Evolutionary conservation across 306 rosid species (phyloP).

Genomic region (Comarum palustre): DNA sequence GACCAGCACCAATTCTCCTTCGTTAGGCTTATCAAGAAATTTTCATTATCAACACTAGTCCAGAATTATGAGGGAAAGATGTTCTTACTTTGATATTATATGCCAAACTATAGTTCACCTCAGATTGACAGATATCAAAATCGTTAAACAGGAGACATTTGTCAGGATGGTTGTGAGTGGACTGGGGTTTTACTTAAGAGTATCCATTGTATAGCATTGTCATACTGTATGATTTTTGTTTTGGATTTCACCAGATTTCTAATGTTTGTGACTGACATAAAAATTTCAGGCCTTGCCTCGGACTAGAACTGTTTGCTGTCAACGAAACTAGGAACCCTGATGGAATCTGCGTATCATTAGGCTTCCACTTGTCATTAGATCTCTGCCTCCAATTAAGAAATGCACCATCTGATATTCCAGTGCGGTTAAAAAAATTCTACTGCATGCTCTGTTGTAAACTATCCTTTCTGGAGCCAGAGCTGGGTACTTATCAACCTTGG

Average conservation of each 20-base stretch:
- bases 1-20: neutral
- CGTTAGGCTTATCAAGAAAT: neutral
- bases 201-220: neutral
- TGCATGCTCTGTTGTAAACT: conserved; percentile 48
- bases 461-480: conserved; percentile 24
- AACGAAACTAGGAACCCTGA: conserved; percentile 27
- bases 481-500: conserved; percentile 36
- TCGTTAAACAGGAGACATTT: neutral
- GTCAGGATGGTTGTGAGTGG: neutral
- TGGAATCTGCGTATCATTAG: conserved; percentile 29
- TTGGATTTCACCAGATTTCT: neutral
- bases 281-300: conserved; percentile 48
- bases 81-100: neutral
- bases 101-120: neutral
- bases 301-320: conserved; percentile 41
- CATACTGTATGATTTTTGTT: neutral
- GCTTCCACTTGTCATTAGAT: conserved; percentile 47
- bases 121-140: neutral
- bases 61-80: neutral
- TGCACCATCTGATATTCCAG: conserved; percentile 24
- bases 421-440: conserved; percentile 33
- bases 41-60: neutral
- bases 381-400: conserved; percentile 38
- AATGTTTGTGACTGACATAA: conserved; percentile 10
- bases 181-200: neutral